Evolutionary conservation across 345 rosid species (phyloP).

Genomic region (Eucalyptus polybractea): DNA sequence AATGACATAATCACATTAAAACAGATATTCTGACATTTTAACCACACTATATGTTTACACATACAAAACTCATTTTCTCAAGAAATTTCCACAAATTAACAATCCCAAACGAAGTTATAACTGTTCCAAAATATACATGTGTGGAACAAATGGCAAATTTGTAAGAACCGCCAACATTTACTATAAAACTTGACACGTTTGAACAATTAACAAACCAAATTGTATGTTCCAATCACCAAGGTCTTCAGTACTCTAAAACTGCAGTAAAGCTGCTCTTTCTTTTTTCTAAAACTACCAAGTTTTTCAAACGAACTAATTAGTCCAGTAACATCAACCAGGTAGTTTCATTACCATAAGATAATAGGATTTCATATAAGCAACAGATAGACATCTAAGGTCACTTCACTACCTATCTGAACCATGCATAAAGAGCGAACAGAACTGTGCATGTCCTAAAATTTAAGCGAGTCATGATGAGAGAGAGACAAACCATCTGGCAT

Average conservation of each 20-base stretch:
- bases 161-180: neutral
- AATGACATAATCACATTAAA: neutral
- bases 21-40: neutral
- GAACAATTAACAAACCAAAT: neutral
- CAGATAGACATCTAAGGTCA: neutral
- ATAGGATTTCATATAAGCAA: neutral
- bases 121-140: neutral
- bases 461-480: neutral
- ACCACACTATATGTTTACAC: neutral
- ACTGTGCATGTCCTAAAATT: neutral
- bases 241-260: neutral
- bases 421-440: neutral
- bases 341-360: neutral
- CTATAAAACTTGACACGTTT: neutral
- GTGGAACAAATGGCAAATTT: neutral
- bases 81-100: neutral
- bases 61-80: neutral
- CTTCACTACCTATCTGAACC: neutral
- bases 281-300: neutral
- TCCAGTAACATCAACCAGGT: neutral
- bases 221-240: neutral
- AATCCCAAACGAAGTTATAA: neutral
- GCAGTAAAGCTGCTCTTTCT: neutral
- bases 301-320: neutral
- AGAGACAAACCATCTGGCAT: slow-evolving; percentile 65